Base-by-base conservation (phyloP, 306 rosid genomes). In the Hippophae tibetana region DNA sequence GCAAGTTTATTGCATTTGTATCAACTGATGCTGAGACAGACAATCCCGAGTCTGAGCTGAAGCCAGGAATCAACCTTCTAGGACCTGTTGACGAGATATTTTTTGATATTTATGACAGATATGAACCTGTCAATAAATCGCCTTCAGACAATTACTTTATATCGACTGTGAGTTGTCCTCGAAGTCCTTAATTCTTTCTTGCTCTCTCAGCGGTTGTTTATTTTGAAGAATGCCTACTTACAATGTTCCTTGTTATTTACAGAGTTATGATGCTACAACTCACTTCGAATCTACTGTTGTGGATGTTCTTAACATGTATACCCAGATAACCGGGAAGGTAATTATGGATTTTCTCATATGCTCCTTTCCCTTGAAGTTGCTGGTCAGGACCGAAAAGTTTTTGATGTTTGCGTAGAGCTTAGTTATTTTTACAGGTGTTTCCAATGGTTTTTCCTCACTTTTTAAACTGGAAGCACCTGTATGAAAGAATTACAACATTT, bases 211-310 rank as follows among this genome's bases (percentile, higher is more conserved):
- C 26, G n/a, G 7, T 10, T 46, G 45, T 53, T 48, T 8, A 60
- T 31, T 57, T 23, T 53, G 11, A 50, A 3, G 5, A 13, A 31
- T 64, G 60, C 53, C 42, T 12, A 2, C 62, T 52, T 44, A 46
- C 47, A 11, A 9, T 18, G 8, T 50, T 55, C 54, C 57, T 58
- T 31, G 5, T 62, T 50, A 13, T 66, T 57, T 70, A 74, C 96
- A 90, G 98, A 90, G 98, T 57, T 90, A 90, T 69, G 98, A 90
- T 79, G 82, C 98, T 44, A 90, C 97, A 12, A 90, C 97, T 57
- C 97, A 90, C 78, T 90, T 90, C 7, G 97, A 90, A 80, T 81
- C 97, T 58, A 90, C 97, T 47, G 95, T 90, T 44, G 31, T 55
- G 58, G 96, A 90, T 44, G 97, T 90, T 46, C 96, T 90, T 76